Base-by-base conservation (phyloP, 2,329 filamentous ascomycete species). In the Arthroderma sp. region DNA sequence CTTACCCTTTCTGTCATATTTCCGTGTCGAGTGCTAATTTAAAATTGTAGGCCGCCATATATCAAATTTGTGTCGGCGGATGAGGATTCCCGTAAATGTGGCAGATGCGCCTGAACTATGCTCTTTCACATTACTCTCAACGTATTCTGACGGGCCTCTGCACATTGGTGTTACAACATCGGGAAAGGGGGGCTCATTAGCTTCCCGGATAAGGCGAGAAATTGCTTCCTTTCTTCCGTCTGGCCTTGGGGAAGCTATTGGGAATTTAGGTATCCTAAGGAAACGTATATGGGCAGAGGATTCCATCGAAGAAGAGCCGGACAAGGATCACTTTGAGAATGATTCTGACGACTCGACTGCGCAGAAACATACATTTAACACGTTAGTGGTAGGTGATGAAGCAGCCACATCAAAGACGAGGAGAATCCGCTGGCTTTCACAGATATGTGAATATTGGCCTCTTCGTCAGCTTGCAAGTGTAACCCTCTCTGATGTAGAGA, bases 391-490 rank as follows among this genome's bases (percentile, higher is more conserved):
- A 54, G 60, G 79, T 0, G 84, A 88, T 51, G 88, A 93, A 66
- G 74, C 81, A 0, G 85, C 87, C 59, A 85, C 85, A 2, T 81
- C 83, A 15, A 89, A 89, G 68, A 90, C 81, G 21, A 79, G 91
- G 59, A 81, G 93, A 55, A 91, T 95, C 77, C 82, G 93, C 58
- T 98, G 93, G 93, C 77, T 98, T 1, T 83, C 87, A 19, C 93
- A 98, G 69, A 89, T 98, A 55, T 98, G 93, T 78, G 93, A 98
- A 75, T 98, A 98, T 73, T 98, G 93, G 93, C 91, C 93, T 1
- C 78, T 98, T 25, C 84, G 84, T 61, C 82, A 87, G 17, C 80
- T 98, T 1, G 89, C 90, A 6, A 78, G 80, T 41, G 85, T 97
- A 61, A 85, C 81, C 2, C 88, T 95, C 65, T 79, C 80, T 7